Evolutionary conservation across 805 yeast genomes (phyloP).

Genomic region (Barnettozyma populi): DNA sequence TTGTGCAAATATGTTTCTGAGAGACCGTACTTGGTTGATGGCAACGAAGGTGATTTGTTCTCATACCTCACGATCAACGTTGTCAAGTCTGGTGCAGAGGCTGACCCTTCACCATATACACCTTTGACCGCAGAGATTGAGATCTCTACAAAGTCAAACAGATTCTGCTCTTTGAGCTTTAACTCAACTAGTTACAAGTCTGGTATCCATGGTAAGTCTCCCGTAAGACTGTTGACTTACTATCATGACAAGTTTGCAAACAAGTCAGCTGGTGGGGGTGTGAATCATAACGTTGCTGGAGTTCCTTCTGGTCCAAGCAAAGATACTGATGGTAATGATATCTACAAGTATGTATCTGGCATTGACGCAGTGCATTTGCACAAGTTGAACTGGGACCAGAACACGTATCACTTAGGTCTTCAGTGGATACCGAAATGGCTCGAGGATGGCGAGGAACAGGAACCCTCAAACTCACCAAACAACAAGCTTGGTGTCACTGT

Average conservation of each 20-base stretch:
- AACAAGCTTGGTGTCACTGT: constrained; percentile 50
- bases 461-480: constrained; percentile 24
- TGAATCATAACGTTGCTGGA: not conserved
- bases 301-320: constrained; percentile 23
- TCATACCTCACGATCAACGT: constrained; percentile 48
- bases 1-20: constrained; percentile 47
- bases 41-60: constrained; percentile 28
- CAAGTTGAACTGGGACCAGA: constrained; percentile 54
- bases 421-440: constrained; percentile 71
- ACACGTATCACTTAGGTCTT: constrained; percentile 52
- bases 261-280: not conserved
- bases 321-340: constrained; percentile 37
- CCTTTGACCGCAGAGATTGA: constrained; percentile 60
- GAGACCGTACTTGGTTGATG: constrained; percentile 43
- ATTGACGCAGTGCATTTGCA: constrained; percentile 61
- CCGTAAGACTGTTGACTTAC: constrained; percentile 58
- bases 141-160: constrained; percentile 53
- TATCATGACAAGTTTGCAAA: constrained; percentile 31
- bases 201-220: constrained; percentile 37
- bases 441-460: constrained; percentile 28
- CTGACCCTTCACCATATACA: constrained; percentile 48
- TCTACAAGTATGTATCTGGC: constrained; percentile 53
- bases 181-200: constrained; percentile 40
- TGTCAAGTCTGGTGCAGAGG: constrained; percentile 40
- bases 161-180: constrained; percentile 61